Conservation (phyloP, 192 early-diverging fungal genomes). For the Gryganskiella cystojenkinii region DNA sequence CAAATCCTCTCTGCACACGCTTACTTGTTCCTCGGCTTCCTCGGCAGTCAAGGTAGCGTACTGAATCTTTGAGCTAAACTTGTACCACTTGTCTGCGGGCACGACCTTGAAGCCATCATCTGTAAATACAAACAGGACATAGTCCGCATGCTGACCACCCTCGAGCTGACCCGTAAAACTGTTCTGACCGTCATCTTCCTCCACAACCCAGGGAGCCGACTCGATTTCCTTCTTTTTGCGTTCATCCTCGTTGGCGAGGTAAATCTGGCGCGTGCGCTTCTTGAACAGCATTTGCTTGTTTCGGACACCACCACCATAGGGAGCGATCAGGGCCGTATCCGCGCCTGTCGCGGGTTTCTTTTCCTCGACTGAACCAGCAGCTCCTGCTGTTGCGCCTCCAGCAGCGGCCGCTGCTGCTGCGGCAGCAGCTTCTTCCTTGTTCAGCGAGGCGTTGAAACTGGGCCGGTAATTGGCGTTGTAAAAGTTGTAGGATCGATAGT, state of each 20-base stretch:
- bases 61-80: constrained; percentile 75
- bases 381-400: constrained; percentile 54
- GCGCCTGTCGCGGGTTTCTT: constrained; percentile 59
- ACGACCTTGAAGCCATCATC: constrained; percentile 84
- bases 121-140: constrained; percentile 79
- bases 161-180: constrained; percentile 75
- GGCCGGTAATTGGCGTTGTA: constrained; percentile 18
- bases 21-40: constrained; percentile 82
- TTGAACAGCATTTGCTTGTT: constrained; percentile 85
- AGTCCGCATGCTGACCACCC: constrained; percentile 76
- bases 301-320: constrained; percentile 76
- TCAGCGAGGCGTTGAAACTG: constrained; percentile 6
- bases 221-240: constrained; percentile 80
- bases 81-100: constrained; percentile 79
- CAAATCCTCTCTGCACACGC: constrained; percentile 30
- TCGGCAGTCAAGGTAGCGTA: constrained; percentile 74
- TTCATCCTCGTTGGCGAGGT: constrained; percentile 76
- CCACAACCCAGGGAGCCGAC: constrained; percentile 79
- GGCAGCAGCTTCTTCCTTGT: background rate
- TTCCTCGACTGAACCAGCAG: constrained; percentile 52
- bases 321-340: constrained; percentile 76
- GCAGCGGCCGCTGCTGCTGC: constrained; percentile 36
- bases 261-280: constrained; percentile 84
- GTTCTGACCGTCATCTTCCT: constrained; percentile 77
- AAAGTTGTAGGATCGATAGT: constrained; percentile 12